Percentiles rank a stretch among this genome's conserved stretches.
These are phyloP conservation scores for Combretum micranthum DNA, from an alignment of 345 rosid species.

Conservation along the genomic window DNA sequence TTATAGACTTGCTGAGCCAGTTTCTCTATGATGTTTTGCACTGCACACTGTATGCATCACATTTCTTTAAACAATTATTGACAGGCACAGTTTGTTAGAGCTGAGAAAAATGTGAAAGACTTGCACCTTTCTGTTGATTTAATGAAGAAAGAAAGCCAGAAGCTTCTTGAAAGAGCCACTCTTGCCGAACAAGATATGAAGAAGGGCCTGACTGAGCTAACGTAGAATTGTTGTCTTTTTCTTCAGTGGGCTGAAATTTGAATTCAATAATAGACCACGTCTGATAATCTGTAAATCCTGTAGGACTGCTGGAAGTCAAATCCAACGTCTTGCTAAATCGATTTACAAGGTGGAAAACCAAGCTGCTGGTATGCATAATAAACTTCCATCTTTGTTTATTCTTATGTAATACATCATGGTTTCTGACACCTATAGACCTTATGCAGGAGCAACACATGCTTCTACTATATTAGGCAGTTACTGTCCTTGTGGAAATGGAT, in stretches of 20 bases:
- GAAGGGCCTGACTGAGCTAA: constrained; percentile 63
- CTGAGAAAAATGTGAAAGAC: constrained; percentile 77
- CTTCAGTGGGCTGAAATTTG: constrained; percentile 1
- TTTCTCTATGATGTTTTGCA: too few species aligned
- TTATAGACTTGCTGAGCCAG: too few species aligned
- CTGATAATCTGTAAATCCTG: constrained; percentile 13
- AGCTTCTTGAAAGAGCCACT: constrained; percentile 81
- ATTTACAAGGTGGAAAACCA: constrained; percentile 64
- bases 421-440: background rate
- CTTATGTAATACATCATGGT: background rate
- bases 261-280: background rate
- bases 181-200: constrained; percentile 85
- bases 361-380: constrained; percentile 64
- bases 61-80: constrained; percentile 11
- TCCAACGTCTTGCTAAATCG: constrained; percentile 65
- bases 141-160: constrained; percentile 80
- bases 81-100: constrained; percentile 68
- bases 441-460: too few species aligned
- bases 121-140: constrained; percentile 65
- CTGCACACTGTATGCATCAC: background rate
- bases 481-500: too few species aligned
- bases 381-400: constrained; percentile 2
- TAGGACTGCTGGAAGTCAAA: constrained; percentile 69
- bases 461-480: too few species aligned
- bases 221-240: constrained; percentile 24